Base-by-base conservation (phyloP, 148 eudicot genomes). In the Hydrangea macrophylla region DNA sequence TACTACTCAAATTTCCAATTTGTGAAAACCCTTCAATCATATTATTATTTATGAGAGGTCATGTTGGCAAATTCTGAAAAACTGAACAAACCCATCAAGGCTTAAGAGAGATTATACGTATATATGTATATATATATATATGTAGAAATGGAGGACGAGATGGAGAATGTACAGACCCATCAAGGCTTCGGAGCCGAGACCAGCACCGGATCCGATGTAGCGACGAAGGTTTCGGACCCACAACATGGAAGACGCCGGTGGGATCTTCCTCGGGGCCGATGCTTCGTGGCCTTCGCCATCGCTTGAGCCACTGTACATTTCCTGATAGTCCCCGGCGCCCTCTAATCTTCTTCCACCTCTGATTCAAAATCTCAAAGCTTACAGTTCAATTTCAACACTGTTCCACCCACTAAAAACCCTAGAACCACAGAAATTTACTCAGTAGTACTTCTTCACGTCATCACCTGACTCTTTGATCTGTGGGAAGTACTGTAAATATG, bases 221-320 rank as follows among this genome's bases (percentile, higher is more conserved):
- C 95, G 89, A 55, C 98, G 92, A 33, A 93, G 95, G 70, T 90
- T 93, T 0, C 98, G 90, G 48, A 93, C 98, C 98, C 98, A 93
- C 7, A 86, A 77, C 98, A 93, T 90, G 22, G 96, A 90, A 4
- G 98, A 88, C 23, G 96, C 81, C 33, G 96, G 84, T 28, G 96
- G 98, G 67, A 90, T 93, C 82, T 86, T 88, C 86, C 83, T 76
- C 68, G 78, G 84, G 7, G 80, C 76, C 5, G 83, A 53, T 7
- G 79, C 57, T 59, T 90, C 96, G 64, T 77, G 87, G 55, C 84
- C 80, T 68, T 89, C 98, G 36, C 93, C 92, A 27, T 85, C 98
- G 77, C 92, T 87, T 31, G 91, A 83, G 0, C 97, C 96, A 58
- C 88, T 79, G 71, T 87, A 84, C 96, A 89, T 87, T 58, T 39